phyloP scores from a whole-genome alignment of 148 eudicot species.

The Rhododendron kiyosumense region DNA sequence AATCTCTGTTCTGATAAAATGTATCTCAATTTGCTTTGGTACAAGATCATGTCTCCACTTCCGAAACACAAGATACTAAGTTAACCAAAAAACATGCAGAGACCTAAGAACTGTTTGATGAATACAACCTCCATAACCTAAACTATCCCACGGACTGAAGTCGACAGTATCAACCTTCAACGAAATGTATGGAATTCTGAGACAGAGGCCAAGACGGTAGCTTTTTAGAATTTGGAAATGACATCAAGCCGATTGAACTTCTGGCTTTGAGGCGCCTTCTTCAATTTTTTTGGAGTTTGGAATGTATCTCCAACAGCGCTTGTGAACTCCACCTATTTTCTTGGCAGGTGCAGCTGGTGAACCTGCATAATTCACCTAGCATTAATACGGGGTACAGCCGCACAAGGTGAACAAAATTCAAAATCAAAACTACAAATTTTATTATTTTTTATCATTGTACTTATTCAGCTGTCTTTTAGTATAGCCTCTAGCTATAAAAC shows the following conservation, averaged over 20 bases:
- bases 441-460: not conserved
- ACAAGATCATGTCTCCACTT: not conserved
- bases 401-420: not conserved
- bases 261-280: conserved; percentile 36
- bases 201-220: not conserved
- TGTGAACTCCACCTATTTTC: conserved; percentile 94
- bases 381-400: not conserved
- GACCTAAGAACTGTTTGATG: not conserved
- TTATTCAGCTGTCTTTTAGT: not conserved
- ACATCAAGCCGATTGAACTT: conserved; percentile 45
- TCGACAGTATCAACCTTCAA: not conserved
- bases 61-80: not conserved
- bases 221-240: not conserved
- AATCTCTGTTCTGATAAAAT: not conserved
- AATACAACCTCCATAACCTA: not conserved
- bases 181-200: not conserved
- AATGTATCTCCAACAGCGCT: conserved; percentile 92
- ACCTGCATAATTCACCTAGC: conserved; percentile 38
- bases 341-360: conserved; percentile 60
- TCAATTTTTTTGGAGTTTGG: conserved; percentile 35
- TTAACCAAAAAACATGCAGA: not conserved
- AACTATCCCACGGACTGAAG: not conserved
- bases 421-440: not conserved
- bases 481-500: not conserved
- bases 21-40: not conserved